Conservation (phyloP, 495 filamentous ascomycete genomes). For the Podospora didyma region DNA sequence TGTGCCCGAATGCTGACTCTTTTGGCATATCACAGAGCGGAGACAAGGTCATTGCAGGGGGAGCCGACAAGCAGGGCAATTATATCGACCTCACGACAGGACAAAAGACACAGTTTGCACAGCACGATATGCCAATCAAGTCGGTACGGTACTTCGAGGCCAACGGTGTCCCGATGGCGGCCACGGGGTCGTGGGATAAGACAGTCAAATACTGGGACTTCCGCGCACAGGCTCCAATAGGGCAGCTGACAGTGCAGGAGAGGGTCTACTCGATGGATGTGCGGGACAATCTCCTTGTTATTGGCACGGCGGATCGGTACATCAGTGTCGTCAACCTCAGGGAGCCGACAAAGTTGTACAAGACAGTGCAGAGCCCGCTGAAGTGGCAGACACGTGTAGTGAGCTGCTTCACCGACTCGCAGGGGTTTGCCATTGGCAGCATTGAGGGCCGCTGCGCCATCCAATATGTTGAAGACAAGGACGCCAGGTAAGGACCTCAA, state of each 20-base stretch:
- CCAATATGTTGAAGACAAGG: conserved; percentile 88
- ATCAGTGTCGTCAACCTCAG: conserved; percentile 87
- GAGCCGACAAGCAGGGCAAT: conserved; percentile 79
- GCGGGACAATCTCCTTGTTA: conserved; percentile 74
- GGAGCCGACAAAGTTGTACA: conserved; percentile 78
- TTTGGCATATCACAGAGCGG: conserved; percentile 54
- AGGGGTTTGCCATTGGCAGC: conserved; percentile 82
- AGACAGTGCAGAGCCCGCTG: conserved; percentile 81
- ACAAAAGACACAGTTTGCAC: conserved; percentile 59
- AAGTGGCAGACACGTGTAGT: conserved; percentile 94
- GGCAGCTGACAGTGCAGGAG: conserved; percentile 65
- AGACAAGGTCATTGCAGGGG: conserved; percentile 71
- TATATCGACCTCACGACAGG: conserved; percentile 66
- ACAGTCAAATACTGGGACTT: conserved; percentile 95
- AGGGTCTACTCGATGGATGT: conserved; percentile 89
- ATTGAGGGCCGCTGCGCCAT: conserved; percentile 92
- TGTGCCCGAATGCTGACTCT: too few species aligned
- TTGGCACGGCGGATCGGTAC: conserved; percentile 86
- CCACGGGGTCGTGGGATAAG: conserved; percentile 95
- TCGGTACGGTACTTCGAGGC: conserved; percentile 71
- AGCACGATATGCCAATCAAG: conserved; percentile 76
- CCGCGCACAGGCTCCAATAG: conserved; percentile 58
- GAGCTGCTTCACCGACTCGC: conserved; percentile 83
- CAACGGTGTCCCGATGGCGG: conserved; percentile 59
- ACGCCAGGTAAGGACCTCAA: conserved; percentile 60